Evolutionary conservation across 2,329 filamentous ascomycete species (phyloP).

Genomic region (Chlorencoelia australis): DNA sequence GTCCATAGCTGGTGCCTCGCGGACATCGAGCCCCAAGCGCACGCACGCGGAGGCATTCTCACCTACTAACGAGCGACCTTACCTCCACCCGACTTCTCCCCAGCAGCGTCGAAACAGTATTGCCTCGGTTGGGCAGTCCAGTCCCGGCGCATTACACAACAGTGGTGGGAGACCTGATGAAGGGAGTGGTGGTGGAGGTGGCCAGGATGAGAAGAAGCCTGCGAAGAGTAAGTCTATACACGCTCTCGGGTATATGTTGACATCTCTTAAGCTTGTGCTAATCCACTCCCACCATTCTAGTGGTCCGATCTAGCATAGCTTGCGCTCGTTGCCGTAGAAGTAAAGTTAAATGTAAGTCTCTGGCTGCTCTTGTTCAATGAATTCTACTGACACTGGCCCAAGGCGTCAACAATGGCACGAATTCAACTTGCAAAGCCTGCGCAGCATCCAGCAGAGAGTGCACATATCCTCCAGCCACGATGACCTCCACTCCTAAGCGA

Average conservation of each 20-base stretch:
- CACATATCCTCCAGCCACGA: constrained; percentile 49
- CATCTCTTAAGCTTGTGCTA: constrained; percentile 10
- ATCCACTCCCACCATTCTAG: no score
- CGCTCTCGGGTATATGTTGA: constrained; percentile 2
- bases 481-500: constrained; percentile 23
- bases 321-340: constrained; percentile 67
- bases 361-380: not conserved
- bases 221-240: constrained; percentile 5
- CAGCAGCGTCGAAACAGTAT: constrained; percentile 18
- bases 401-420: constrained; percentile 55
- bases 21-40: constrained; percentile 25
- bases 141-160: constrained; percentile 16
- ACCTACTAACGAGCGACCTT: constrained; percentile 17
- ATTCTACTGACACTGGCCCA: not conserved
- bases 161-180: constrained; percentile 25
- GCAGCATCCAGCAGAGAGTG: constrained; percentile 63
- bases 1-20: constrained; percentile 14
- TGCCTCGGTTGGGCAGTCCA: constrained; percentile 16
- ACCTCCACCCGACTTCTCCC: constrained; percentile 25
- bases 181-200: constrained; percentile 22
- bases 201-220: constrained; percentile 34
- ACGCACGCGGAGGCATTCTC: constrained; percentile 26
- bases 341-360: constrained; percentile 70
- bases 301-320: constrained; percentile 70
- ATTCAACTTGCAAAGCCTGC: constrained; percentile 65